Percentiles rank a stretch among this genome's conserved stretches.
These are phyloP conservation scores for Neospermospora avenae DNA, from an alignment of 2,329 filamentous ascomycete species.

Conservation along the genomic window DNA sequence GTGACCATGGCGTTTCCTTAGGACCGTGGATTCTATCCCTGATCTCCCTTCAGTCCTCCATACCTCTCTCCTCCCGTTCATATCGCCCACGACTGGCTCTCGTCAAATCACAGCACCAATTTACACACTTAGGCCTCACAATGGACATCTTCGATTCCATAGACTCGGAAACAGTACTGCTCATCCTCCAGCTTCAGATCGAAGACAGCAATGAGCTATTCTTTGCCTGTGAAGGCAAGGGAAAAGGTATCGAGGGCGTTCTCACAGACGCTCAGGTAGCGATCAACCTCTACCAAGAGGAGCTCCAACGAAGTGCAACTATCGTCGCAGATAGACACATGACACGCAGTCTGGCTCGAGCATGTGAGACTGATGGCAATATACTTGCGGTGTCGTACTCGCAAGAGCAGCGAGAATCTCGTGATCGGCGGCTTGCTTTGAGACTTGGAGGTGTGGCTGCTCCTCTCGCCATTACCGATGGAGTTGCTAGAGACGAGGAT, in stretches of 20 bases:
- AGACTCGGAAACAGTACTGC: slow-evolving; percentile 20
- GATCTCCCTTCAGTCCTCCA: not conserved
- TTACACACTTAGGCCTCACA: not conserved
- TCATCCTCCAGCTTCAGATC: slow-evolving; percentile 29
- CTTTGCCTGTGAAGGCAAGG: slow-evolving; percentile 17
- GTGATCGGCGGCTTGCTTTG: slow-evolving; percentile 19
- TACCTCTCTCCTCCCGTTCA: not conserved
- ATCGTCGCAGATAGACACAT: slow-evolving; percentile 17
- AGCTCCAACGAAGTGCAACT: slow-evolving; percentile 9
- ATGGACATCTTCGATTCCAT: slow-evolving; percentile 9
- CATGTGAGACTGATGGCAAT: slow-evolving; percentile 25
- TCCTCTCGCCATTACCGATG: slow-evolving; percentile 4
- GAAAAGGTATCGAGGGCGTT: slow-evolving; percentile 8
- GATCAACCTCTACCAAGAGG: slow-evolving; percentile 11
- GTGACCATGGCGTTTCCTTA: not conserved
- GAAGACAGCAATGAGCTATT: slow-evolving; percentile 18
- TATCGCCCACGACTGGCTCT: not conserved
- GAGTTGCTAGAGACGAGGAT: not conserved
- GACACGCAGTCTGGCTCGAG: slow-evolving; percentile 25
- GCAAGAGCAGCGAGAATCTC: slow-evolving; percentile 17
- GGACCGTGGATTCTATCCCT: not conserved
- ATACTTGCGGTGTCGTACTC: slow-evolving; percentile 6
- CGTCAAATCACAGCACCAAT: not conserved
- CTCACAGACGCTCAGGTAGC: slow-evolving; percentile 12
- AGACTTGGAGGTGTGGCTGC: slow-evolving; percentile 9